phyloP scores from a whole-genome alignment of 352 stramenopile species.

The Pilasporangium apinafurcum region DNA sequence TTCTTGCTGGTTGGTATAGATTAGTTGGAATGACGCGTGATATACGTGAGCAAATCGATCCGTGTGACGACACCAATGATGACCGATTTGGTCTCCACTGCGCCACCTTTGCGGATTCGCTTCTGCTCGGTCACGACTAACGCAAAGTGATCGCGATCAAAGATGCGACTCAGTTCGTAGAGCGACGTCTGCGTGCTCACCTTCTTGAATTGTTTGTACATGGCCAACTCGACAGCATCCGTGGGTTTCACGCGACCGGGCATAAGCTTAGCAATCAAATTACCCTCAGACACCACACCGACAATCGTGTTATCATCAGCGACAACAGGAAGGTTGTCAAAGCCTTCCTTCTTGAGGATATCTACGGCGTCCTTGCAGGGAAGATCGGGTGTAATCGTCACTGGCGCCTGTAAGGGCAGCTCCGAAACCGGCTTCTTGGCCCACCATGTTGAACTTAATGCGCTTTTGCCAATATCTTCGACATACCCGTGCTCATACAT shows the following conservation, averaged over 20 bases:
- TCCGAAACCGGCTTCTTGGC: slow-evolving; percentile 89
- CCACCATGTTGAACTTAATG: slow-evolving; percentile 88
- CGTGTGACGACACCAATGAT: slow-evolving; percentile 95
- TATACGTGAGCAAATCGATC: slow-evolving; percentile 96
- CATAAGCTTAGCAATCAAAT: slow-evolving; percentile 92
- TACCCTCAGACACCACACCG: slow-evolving; percentile 95
- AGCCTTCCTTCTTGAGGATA: slow-evolving; percentile 91
- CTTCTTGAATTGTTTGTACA: slow-evolving; percentile 96
- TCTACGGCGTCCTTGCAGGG: slow-evolving; percentile 93
- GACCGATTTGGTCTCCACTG: slow-evolving; percentile 39
- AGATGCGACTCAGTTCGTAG: slow-evolving; percentile 89
- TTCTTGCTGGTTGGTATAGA: too few relatives aligned
- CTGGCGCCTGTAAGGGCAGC: slow-evolving; percentile 81
- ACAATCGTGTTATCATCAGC: slow-evolving; percentile 86
- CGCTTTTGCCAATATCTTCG: slow-evolving; percentile 66
- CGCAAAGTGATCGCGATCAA: slow-evolving; percentile 95
- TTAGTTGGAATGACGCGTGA: too few relatives aligned
- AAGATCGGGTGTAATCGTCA: slow-evolving; percentile 88
- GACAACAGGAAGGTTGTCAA: slow-evolving; percentile 76
- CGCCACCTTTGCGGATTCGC: slow-evolving; percentile 34
- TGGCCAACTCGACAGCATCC: slow-evolving; percentile 85
- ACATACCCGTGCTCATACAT: slow-evolving; percentile 86
- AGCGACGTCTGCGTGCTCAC: slow-evolving; percentile 88
- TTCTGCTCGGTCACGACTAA: slow-evolving; percentile 93
- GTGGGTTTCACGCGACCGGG: slow-evolving; percentile 82